Base-by-base conservation (phyloP, 164 flowering plant genomes). In the Kingdonia uniflora region DNA sequence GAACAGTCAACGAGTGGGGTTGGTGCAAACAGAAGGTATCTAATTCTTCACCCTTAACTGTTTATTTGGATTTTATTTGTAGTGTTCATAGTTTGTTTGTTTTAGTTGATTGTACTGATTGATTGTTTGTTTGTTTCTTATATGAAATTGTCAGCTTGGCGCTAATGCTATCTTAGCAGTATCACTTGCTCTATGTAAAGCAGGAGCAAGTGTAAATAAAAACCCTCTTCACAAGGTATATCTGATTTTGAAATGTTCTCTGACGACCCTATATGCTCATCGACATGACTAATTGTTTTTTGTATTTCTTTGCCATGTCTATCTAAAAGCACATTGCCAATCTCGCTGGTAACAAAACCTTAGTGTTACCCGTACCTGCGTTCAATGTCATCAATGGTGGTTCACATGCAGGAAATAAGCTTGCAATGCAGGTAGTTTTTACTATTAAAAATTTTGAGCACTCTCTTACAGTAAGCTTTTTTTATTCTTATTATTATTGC, bases 371-470 rank as follows among this genome's bases (percentile, higher is more conserved):
- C 42, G 75, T 74, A n/a, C 78, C 78, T 42, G 78, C 78, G 1
- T 74, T 74, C 55, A 74, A 74, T 52, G 78, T 74, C 52, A 74
- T 74, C 51, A 74, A 74, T 68, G 78, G 75, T 21, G 78, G 78
- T 19, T 74, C 78, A 14, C 78, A 74, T 65, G 78, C 78, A 19
- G 78, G 78, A 38, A 74, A 74, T 51, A 74, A 74, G 49, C 58
- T 74, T 13, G 78, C 78, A 47, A 74, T 74, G 78, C 69, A 67
- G 69, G 75, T 62, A 55, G 14, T 58, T 14, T 33, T 60, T 11
- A 14, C 44, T 20, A 3, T 3, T 8, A 29, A 29, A 3, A 29
- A 4, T n/a, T 29, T 35, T 23, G 7, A 14, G 26, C 11, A 38
- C 50, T 40, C 33, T 47, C 45, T 40, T 33, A 6, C 39, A 29